A percentile compares a stretch with the other conserved stretches of the same genome.
Evolutionary conservation across 768 basidiomycete species (phyloP).

Genomic region (Auricularia sp.): DNA sequence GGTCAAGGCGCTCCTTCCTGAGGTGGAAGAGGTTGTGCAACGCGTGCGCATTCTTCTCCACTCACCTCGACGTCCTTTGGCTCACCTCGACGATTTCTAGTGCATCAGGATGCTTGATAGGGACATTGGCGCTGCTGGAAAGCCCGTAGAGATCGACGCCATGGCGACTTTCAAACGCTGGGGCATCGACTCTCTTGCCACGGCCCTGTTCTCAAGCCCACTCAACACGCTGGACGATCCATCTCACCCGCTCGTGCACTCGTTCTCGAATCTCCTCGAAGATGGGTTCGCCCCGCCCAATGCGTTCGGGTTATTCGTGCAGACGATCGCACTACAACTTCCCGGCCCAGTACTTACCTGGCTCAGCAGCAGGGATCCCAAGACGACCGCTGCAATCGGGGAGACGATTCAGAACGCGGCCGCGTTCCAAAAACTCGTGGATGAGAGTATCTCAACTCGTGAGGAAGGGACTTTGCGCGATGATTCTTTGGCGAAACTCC

Average conservation of each 20-base stretch:
- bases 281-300: background rate
- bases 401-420: background rate
- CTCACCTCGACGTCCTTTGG: too few relatives aligned
- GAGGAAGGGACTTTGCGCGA: background rate
- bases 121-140: background rate
- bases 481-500: background rate
- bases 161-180: background rate
- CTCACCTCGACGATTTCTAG: background rate
- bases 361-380: background rate
- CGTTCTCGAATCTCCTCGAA: background rate
- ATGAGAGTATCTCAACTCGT: background rate
- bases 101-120: background rate
- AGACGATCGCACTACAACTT: background rate
- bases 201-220: background rate
- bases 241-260: background rate
- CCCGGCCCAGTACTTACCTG: background rate
- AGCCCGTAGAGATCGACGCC: background rate
- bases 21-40: background rate
- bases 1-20: background rate
- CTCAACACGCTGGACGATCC: background rate
- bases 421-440: background rate
- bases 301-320: background rate
- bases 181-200: background rate
- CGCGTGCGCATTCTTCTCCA: background rate
- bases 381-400: background rate